phyloP scores from a whole-genome alignment of 768 basidiomycete genomes.

The Epithele typhae region DNA sequence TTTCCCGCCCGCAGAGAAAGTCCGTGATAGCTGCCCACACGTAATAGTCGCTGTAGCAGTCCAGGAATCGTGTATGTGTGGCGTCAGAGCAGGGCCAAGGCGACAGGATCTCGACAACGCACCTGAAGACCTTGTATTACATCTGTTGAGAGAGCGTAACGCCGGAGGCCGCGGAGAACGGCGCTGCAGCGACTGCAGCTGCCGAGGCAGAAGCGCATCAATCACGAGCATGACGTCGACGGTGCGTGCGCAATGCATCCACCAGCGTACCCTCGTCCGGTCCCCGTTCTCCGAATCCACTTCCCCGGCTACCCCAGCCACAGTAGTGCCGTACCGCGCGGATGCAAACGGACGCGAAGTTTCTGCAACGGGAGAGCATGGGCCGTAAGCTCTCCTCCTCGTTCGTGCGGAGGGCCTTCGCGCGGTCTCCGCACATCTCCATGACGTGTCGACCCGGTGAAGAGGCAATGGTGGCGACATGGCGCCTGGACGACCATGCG shows the following conservation, averaged over 20 bases:
- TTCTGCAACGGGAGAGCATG: constrained; percentile 1
- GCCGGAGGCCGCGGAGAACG: not conserved
- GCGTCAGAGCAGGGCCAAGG: no score
- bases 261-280: not conserved
- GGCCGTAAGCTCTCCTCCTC: not conserved
- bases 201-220: constrained; percentile 1
- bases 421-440: not conserved
- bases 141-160: no score
- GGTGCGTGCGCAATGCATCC: not conserved
- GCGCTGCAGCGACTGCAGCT: not conserved
- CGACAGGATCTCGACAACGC: no score
- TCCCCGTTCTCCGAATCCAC: not conserved
- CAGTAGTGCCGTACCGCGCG: constrained; percentile 5
- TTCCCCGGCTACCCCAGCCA: constrained; percentile 7
- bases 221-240: constrained; percentile 12
- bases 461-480: no score
- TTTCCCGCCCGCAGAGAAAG: constrained; percentile 6
- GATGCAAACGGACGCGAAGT: constrained; percentile 4
- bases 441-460: no score
- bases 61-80: not conserved
- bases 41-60: constrained; percentile 3
- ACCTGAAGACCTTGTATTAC: no score
- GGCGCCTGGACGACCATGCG: no score
- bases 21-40: constrained; percentile 9
- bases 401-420: not conserved